These are phyloP conservation scores for Ogataea minuta DNA, from an alignment of 805 yeast genomes.

Conservation along the genomic window DNA sequence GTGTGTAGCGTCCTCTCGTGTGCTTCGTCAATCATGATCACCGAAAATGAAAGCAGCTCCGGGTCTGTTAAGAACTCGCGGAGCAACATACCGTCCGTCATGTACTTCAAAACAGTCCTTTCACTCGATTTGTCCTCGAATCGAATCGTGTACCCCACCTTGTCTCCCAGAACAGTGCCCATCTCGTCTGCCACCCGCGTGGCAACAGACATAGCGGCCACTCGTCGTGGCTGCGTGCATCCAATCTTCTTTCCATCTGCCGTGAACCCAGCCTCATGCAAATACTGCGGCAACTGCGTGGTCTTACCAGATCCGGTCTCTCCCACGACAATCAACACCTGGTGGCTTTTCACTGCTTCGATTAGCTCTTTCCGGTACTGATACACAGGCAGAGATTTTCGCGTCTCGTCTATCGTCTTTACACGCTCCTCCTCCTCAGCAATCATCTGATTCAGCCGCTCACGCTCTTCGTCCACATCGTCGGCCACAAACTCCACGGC, in stretches of 20 bases:
- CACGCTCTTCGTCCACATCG: conserved; percentile 26
- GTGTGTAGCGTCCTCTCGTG: conserved; percentile 96
- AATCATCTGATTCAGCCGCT: conserved; percentile 28
- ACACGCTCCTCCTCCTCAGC: conserved; percentile 38
- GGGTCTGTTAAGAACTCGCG: conserved; percentile 83
- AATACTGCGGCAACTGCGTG: conserved; percentile 86
- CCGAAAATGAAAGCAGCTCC: conserved; percentile 63
- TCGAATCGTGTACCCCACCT: conserved; percentile 86
- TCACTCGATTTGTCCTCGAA: conserved; percentile 76
- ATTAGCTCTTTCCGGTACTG: conserved; percentile 58
- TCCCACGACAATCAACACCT: conserved; percentile 82
- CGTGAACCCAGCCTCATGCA: conserved; percentile 80
- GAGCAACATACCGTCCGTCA: conserved; percentile 94
- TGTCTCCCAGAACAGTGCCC: conserved; percentile 72
- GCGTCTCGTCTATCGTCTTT: conserved; percentile 44
- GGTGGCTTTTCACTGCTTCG: conserved; percentile 57
- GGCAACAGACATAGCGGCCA: conserved; percentile 92
- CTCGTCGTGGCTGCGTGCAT: conserved; percentile 93
- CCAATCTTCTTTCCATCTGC: conserved; percentile 57
- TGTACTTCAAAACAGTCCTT: conserved; percentile 74
- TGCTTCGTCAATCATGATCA: conserved; percentile 93
- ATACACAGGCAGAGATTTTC: conserved; percentile 75
- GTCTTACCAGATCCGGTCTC: conserved; percentile 98
- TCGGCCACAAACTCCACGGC: conserved; percentile 41
- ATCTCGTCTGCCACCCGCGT: conserved; percentile 89